Base-by-base conservation (phyloP, 2,329 filamentous ascomycete species). In the Penicillium glabrum region DNA sequence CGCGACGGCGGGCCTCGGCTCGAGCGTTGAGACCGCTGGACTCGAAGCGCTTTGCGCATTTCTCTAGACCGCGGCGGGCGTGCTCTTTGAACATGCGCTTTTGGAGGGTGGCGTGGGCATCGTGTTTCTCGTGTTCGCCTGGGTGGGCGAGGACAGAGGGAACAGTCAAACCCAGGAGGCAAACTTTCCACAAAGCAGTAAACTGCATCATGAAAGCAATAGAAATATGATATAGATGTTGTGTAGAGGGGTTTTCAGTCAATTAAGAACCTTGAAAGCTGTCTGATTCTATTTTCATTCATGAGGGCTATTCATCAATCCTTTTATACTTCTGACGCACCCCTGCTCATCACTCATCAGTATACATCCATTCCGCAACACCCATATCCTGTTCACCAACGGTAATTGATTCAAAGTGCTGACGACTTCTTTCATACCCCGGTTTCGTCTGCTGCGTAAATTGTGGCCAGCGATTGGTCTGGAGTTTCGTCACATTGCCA, bases 141-240 rank as follows among this genome's bases (percentile, higher is more conserved):
- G 53, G 53, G 29, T 55, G 53, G 31, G 46, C 53, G n/a, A 55
- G 21, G 10, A 24, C 53, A 6, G 23, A 13, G 10, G 53, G 46
- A 55, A 46, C 1, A 16, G 46, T 33, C 27, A 51, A n/a, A 39
- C 39, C 46, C 6, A 55, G 26, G 35, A 55, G 53, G 39, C 46
- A 50, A 29, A 50, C 27, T n/a, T 55, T 55, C 46, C 53, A 55
- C 4, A 50, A 24, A 51, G 46, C 46, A 50, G 46, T 55, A 31
- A 51, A 45, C 24, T 29, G 46, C 53, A 55, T 55, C 3, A 24
- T 13, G 29, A 13, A 14, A 31, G 29, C 29, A 31, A 31, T 27
- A 6, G 23, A 4, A 27, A 23, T 13, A 9, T 26, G 16, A 31
- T 13, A 31, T 5, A 31, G 11, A 31, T 3, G 2, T 31, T 4